Conservation (phyloP, 1,139 yeast genomes). For the Sugiyamaella novakii region DNA sequence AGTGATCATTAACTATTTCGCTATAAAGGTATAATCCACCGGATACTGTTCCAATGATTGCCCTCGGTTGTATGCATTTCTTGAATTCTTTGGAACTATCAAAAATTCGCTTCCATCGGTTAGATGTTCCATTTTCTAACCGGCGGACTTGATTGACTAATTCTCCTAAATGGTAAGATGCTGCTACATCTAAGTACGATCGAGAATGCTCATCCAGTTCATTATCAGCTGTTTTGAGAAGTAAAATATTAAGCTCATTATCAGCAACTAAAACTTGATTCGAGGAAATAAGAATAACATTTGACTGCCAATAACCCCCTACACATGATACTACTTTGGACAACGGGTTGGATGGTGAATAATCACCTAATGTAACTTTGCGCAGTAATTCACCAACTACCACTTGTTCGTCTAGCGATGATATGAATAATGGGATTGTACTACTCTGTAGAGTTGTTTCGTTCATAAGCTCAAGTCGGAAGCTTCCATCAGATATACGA, state of each 20-base stretch:
- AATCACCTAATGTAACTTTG: slow-evolving; percentile 10
- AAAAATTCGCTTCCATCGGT: slow-evolving; percentile 12
- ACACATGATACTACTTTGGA: background rate
- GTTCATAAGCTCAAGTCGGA: slow-evolving; percentile 11
- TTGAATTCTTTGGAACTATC: background rate
- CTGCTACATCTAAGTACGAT: background rate
- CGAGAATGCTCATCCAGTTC: background rate
- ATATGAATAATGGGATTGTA: slow-evolving; percentile 15
- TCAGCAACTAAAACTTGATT: slow-evolving; percentile 9
- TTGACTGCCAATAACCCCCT: slow-evolving; percentile 15
- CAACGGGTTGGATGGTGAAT: slow-evolving; percentile 9
- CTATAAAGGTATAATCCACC: slow-evolving; percentile 20
- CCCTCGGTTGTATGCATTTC: slow-evolving; percentile 2
- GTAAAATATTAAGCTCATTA: slow-evolving; percentile 9
- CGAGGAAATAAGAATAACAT: slow-evolving; percentile 1
- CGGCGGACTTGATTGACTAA: slow-evolving; percentile 13
- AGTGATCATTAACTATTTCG: background rate
- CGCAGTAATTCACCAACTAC: slow-evolving; percentile 17
- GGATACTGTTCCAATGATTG: slow-evolving; percentile 16
- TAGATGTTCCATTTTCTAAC: background rate
- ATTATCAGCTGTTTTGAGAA: background rate
- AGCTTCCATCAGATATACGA: slow-evolving; percentile 17
- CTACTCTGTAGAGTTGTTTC: slow-evolving; percentile 9
- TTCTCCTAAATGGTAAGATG: slow-evolving; percentile 16
- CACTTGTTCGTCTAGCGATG: slow-evolving; percentile 15